These are phyloP conservation scores for Gracilaria domingensis DNA, from an alignment of 23 red algal species.

Conservation along the genomic window DNA sequence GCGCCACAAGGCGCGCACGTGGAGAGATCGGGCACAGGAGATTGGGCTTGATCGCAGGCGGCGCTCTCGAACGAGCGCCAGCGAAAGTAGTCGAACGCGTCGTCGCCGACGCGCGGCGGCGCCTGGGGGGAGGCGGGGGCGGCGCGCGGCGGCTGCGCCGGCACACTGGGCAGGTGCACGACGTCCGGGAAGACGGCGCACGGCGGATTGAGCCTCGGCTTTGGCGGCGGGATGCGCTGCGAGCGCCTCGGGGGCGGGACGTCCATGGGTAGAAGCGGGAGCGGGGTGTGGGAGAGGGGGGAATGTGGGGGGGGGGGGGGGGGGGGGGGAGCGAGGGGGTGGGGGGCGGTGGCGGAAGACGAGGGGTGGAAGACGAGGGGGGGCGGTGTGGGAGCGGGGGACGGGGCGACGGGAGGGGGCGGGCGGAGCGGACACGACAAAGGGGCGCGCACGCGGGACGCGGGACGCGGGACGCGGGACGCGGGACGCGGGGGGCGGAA, in stretches of 20 bases:
- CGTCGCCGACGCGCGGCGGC: neutral
- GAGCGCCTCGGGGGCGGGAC: neutral
- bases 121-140: constrained; percentile 4
- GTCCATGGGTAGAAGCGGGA: too few relatives aligned
- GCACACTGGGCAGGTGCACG: constrained; percentile 3
- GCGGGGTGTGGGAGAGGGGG: neutral
- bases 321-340: neutral
- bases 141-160: neutral
- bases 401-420: too few relatives aligned
- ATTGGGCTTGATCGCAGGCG: neutral
- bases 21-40: neutral
- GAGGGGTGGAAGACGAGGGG: neutral
- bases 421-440: neutral
- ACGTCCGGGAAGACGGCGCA: constrained; percentile 32
- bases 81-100: constrained; percentile 34
- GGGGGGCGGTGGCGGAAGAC: neutral
- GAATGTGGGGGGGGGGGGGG: neutral
- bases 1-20: constrained; percentile 43
- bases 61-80: neutral
- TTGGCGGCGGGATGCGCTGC: constrained; percentile 7
- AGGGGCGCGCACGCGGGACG: neutral
- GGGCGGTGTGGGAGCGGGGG: neutral
- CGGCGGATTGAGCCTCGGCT: neutral
- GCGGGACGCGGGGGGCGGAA: neutral
- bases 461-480: neutral